Conservation (phyloP, 108 stramenopile species). For the Conticribra guillardii region DNA sequence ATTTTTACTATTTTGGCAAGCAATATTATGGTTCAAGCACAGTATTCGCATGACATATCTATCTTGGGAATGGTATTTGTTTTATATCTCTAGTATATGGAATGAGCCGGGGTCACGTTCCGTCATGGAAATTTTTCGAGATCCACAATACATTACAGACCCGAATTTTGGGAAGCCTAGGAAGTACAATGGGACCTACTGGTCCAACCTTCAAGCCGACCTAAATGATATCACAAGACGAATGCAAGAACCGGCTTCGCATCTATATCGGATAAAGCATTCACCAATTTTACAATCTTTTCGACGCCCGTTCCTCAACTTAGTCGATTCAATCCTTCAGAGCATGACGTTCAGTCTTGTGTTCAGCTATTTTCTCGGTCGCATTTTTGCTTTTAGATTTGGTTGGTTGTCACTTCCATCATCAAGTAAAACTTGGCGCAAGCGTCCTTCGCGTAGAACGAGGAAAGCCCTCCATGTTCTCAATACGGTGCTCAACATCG, state of each 20-base stretch:
- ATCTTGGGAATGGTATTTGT: not conserved
- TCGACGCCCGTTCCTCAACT: not conserved
- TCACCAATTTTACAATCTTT: too few relatives aligned
- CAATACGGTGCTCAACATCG: slow-evolving; percentile 4
- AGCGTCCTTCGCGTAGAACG: not conserved
- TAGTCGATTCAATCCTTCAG: not conserved
- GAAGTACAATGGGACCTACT: not conserved
- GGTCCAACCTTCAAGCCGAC: too few relatives aligned
- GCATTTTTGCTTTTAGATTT: not conserved
- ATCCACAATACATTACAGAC: not conserved
- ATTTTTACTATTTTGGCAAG: too few relatives aligned
- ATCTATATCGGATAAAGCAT: too few relatives aligned
- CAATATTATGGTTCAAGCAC: too few relatives aligned
- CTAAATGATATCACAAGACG: too few relatives aligned
- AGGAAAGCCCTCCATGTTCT: not conserved
- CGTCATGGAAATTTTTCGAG: not conserved
- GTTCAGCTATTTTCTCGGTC: not conserved
- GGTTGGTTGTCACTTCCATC: not conserved
- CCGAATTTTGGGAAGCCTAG: not conserved
- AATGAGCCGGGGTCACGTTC: not conserved
- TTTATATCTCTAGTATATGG: not conserved
- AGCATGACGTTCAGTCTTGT: not conserved
- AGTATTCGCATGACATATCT: not conserved
- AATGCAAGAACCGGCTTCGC: too few relatives aligned
- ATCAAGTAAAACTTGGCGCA: not conserved